Evolutionary conservation across 2,329 filamentous ascomycete species (phyloP).

Genomic region (Fusarium multiceps): DNA sequence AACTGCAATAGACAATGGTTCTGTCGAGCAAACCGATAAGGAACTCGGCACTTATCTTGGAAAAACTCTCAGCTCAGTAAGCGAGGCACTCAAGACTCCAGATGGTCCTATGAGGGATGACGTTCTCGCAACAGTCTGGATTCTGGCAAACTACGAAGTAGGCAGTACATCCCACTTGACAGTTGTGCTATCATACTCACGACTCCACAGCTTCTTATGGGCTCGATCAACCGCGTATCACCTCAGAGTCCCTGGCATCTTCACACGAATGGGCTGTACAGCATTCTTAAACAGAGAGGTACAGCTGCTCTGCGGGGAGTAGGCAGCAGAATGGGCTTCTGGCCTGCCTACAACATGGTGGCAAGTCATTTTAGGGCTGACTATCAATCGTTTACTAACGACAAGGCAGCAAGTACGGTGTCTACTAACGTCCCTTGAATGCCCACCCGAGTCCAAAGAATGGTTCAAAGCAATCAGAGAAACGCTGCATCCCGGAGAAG

Average conservation of each 20-base stretch:
- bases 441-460: slow-evolving; percentile 51
- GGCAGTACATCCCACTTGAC: background rate
- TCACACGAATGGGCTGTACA: slow-evolving; percentile 52
- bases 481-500: slow-evolving; percentile 43
- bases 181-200: slow-evolving; percentile 18
- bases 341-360: slow-evolving; percentile 54
- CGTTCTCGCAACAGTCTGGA: slow-evolving; percentile 55
- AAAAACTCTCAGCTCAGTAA: slow-evolving; percentile 53
- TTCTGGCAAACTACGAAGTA: slow-evolving; percentile 56
- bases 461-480: slow-evolving; percentile 51
- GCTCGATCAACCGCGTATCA: slow-evolving; percentile 48
- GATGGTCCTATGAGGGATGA: slow-evolving; percentile 49
- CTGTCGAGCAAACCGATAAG: slow-evolving; percentile 43
- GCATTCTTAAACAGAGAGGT: slow-evolving; percentile 53
- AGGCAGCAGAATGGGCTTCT: slow-evolving; percentile 50
- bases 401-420: slow-evolving; percentile 52
- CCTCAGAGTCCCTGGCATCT: slow-evolving; percentile 52
- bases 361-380: slow-evolving; percentile 42
- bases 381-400: slow-evolving; percentile 23
- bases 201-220: slow-evolving; percentile 49
- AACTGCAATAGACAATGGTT: slow-evolving; percentile 45
- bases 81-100: slow-evolving; percentile 50
- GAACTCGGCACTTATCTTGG: slow-evolving; percentile 53
- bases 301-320: slow-evolving; percentile 38
- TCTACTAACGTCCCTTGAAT: slow-evolving; percentile 48